phyloP scores from a whole-genome alignment of 2,329 filamentous ascomycete species.

The Thermoascus crustaceus region DNA sequence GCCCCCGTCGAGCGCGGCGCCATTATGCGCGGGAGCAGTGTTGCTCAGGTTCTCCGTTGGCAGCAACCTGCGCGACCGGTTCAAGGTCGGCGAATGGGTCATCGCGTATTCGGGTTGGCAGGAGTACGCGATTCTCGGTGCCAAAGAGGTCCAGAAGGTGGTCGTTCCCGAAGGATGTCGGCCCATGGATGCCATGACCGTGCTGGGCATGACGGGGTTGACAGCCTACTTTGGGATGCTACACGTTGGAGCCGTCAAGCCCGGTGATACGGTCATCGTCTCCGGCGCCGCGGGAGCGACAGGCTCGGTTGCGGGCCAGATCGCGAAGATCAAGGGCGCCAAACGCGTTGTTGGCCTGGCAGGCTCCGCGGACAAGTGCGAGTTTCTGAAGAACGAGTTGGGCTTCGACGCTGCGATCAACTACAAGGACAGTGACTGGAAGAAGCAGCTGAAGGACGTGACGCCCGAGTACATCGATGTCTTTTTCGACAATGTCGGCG shows the following conservation, averaged over 20 bases:
- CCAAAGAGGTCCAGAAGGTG: conserved; percentile 40
- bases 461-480: conserved; percentile 57
- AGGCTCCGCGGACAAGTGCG: conserved; percentile 59
- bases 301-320: conserved; percentile 67
- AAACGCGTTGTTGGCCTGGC: conserved; percentile 57
- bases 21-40: conserved; percentile 57
- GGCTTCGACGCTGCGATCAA: conserved; percentile 62
- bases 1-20: conserved; percentile 61
- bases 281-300: conserved; percentile 72
- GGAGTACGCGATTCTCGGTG: conserved; percentile 53
- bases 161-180: conserved; percentile 39
- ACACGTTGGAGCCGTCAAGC: conserved; percentile 58
- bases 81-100: conserved; percentile 40
- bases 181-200: conserved; percentile 54
- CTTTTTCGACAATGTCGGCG: conserved; percentile 68
- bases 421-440: conserved; percentile 59
- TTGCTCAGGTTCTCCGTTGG: conserved; percentile 56
- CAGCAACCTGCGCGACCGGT: conserved; percentile 27
- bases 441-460: conserved; percentile 50
- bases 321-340: conserved; percentile 64
- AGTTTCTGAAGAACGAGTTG: conserved; percentile 55
- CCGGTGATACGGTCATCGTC: conserved; percentile 67
- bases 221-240: conserved; percentile 71
- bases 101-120: conserved; percentile 54
- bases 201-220: conserved; percentile 58